These are phyloP conservation scores for Phaeosphaeria sp. DNA, from an alignment of 2,329 filamentous ascomycete genomes.

Conservation along the genomic window DNA sequence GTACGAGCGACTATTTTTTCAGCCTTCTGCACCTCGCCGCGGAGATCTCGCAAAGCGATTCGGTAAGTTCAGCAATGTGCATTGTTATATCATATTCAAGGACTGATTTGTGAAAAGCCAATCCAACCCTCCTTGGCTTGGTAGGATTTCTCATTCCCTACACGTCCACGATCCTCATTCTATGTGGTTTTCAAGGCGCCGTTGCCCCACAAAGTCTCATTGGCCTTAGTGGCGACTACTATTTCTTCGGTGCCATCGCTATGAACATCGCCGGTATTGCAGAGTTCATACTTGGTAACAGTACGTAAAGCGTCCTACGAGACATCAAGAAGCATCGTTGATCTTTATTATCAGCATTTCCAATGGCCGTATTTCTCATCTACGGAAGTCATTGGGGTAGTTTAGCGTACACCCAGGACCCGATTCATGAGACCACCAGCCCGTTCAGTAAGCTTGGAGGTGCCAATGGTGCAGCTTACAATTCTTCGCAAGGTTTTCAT, in stretches of 20 bases:
- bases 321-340: background rate
- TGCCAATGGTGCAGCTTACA: conserved; percentile 24
- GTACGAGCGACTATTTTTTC: conserved; percentile 33
- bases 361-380: conserved; percentile 29
- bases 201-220: conserved; percentile 24
- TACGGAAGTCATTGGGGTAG: conserved; percentile 30
- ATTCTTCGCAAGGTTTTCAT: conserved; percentile 28
- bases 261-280: conserved; percentile 29
- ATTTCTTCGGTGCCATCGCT: conserved; percentile 29
- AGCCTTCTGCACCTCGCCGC: conserved; percentile 25
- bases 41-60: conserved; percentile 30
- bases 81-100: background rate
- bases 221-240: conserved; percentile 29
- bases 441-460: conserved; percentile 22
- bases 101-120: conserved; percentile 6
- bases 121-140: conserved; percentile 26
- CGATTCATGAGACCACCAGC: conserved; percentile 20
- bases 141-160: conserved; percentile 28
- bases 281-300: conserved; percentile 29
- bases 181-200: conserved; percentile 29
- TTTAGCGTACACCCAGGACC: conserved; percentile 27
- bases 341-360: conserved; percentile 18
- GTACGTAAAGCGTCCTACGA: conserved; percentile 3
- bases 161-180: conserved; percentile 26
- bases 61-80: conserved; percentile 5